phyloP scores from a whole-genome alignment of 73 alveolate genomes.

The Paraurostyla sp. region DNA sequence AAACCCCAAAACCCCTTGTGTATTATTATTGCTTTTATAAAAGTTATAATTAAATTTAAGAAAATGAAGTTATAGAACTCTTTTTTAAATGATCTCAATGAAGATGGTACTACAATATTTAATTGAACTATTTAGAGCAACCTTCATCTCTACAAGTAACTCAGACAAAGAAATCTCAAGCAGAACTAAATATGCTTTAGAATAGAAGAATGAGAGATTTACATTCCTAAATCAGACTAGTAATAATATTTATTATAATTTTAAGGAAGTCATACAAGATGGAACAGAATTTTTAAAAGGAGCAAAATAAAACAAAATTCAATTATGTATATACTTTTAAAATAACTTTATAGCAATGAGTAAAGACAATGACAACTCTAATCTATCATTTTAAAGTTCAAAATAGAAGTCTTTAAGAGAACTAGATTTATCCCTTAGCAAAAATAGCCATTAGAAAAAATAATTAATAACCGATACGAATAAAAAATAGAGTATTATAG shows the following conservation, averaged over 20 bases:
- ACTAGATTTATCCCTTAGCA: background rate
- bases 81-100: no score
- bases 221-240: background rate
- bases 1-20: no score
- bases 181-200: background rate
- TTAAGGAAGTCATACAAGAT: conserved; percentile 22
- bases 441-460: background rate
- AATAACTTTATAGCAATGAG: background rate
- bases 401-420: background rate
- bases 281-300: conserved; percentile 22
- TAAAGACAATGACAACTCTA: no score
- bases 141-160: background rate
- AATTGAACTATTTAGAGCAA: no score
- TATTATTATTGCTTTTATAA: no score
- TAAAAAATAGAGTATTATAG: background rate
- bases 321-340: background rate
- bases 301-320: background rate
- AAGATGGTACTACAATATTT: no score
- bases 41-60: no score
- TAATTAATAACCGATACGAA: background rate
- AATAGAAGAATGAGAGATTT: conserved; percentile 17
- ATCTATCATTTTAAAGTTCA: background rate
- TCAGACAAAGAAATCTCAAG: background rate
- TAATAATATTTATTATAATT: background rate
- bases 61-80: no score